phyloP scores from a whole-genome alignment of 257 asterid species.

The Nicotiana otophora region DNA sequence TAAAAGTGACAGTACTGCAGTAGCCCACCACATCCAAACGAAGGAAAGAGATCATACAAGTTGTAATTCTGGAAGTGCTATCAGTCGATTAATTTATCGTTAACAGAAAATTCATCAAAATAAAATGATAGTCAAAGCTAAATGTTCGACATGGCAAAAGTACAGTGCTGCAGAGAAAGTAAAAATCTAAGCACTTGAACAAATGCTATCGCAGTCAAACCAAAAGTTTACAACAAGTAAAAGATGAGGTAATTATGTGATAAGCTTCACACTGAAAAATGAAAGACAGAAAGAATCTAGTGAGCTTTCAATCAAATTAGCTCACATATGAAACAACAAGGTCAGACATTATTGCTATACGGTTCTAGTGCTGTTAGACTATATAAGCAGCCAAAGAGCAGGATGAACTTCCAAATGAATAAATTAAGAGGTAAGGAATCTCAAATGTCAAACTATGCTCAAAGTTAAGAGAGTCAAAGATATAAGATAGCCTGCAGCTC shows the following conservation, averaged over 20 bases:
- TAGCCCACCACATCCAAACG: neutral
- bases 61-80: neutral
- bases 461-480: neutral
- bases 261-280: neutral
- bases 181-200: neutral
- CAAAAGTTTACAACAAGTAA: neutral
- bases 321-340: neutral
- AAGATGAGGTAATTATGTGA: neutral
- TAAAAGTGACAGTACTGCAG: neutral
- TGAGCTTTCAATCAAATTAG: constrained; percentile 1
- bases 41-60: neutral
- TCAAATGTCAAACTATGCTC: neutral
- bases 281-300: neutral
- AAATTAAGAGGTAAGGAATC: neutral
- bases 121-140: neutral
- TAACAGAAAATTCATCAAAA: constrained; percentile 1
- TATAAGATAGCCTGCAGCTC: neutral
- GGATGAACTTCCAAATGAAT: neutral
- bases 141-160: neutral
- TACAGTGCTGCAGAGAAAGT: neutral
- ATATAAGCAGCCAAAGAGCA: neutral
- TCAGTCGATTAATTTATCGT: neutral
- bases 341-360: neutral
- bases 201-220: neutral
- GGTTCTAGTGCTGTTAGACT: neutral